Conservation (phyloP, 2,329 filamentous ascomycete genomes). For the Arthrocladium fulminans region DNA sequence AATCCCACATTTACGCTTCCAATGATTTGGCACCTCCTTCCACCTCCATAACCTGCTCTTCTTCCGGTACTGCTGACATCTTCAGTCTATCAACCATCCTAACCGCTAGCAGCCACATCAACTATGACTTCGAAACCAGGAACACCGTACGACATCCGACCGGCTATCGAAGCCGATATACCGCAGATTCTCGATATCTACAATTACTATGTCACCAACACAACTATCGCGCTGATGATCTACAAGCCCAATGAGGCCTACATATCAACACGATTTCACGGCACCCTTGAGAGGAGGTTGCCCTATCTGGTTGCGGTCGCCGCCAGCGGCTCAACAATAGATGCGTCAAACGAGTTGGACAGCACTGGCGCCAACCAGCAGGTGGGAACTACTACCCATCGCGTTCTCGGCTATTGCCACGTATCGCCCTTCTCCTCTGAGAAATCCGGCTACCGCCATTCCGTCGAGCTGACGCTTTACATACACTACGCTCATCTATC, state of each 20-base stretch:
- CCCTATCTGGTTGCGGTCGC: conserved; percentile 3
- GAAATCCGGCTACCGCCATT: neutral
- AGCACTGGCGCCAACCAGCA: neutral
- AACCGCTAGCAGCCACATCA: neutral
- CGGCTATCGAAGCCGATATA: neutral
- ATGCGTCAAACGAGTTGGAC: neutral
- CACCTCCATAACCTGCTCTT: no score
- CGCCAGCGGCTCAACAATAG: neutral
- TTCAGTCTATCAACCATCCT: no score
- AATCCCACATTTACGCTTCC: no score
- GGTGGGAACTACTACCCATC: neutral
- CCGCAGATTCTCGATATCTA: neutral
- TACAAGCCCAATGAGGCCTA: neutral
- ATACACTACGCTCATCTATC: neutral
- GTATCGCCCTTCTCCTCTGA: neutral
- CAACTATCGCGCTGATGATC: conserved; percentile 1
- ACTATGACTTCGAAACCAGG: neutral
- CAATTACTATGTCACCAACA: conserved; percentile 6
- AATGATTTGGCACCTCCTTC: no score
- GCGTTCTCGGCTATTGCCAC: neutral
- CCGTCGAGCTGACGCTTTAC: conserved; percentile 3
- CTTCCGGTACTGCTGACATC: no score
- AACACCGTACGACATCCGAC: neutral
- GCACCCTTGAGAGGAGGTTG: neutral
- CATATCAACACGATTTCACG: neutral